Percentiles rank a stretch among this genome's conserved stretches.
These are phyloP conservation scores for Rubroshorea leprosula DNA, from an alignment of 345 rosid genomes.

Conservation along the genomic window DNA sequence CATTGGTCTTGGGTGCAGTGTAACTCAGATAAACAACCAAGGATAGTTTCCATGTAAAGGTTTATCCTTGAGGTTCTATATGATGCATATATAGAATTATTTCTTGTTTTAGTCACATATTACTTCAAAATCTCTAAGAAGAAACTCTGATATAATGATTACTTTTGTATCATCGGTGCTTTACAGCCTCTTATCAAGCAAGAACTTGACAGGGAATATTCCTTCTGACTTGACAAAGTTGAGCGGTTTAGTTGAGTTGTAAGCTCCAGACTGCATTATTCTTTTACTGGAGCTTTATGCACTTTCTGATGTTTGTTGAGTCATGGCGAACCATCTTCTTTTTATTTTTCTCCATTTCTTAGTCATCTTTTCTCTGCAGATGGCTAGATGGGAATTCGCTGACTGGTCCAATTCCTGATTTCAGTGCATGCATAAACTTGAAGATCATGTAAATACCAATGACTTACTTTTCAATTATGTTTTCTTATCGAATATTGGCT, in stretches of 20 bases:
- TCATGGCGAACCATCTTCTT: neutral
- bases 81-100: no score
- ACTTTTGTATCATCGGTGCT: slow-evolving; percentile 10
- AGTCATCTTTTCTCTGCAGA: slow-evolving; percentile 35
- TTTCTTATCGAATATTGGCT: slow-evolving; percentile 18
- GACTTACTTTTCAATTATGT: slow-evolving; percentile 10
- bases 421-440: slow-evolving; percentile 59
- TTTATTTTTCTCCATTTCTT: neutral
- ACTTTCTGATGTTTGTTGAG: neutral
- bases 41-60: no score
- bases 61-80: no score
- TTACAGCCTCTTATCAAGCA: slow-evolving; percentile 62
- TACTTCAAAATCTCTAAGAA: no score
- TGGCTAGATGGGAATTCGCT: slow-evolving; percentile 88
- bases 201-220: slow-evolving; percentile 89
- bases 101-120: no score
- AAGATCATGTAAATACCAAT: slow-evolving; percentile 57
- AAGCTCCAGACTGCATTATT: slow-evolving; percentile 34
- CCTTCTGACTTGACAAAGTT: slow-evolving; percentile 52
- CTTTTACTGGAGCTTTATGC: slow-evolving; percentile 1
- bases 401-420: slow-evolving; percentile 81
- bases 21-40: no score
- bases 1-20: no score
- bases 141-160: no score
- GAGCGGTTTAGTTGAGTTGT: slow-evolving; percentile 81